phyloP scores from a whole-genome alignment of 1,284 basidiomycete genomes.

The Ganoderma boninense region DNA sequence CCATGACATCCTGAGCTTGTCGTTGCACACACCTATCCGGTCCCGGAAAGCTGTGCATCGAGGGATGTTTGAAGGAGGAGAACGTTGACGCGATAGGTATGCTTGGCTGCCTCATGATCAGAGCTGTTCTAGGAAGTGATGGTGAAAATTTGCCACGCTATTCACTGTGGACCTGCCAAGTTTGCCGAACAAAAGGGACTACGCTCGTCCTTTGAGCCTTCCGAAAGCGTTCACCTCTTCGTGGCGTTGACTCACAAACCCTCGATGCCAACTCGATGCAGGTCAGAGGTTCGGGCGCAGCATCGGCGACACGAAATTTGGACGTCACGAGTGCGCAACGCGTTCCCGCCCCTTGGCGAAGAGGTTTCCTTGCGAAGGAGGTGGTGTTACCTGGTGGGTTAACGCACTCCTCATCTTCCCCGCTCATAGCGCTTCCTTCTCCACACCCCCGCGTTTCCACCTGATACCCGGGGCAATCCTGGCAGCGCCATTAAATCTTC shows the following conservation, averaged over 20 bases:
- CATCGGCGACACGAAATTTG: background rate
- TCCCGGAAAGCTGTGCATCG: conserved; percentile 24
- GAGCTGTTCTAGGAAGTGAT: background rate
- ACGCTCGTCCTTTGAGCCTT: background rate
- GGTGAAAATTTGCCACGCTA: background rate
- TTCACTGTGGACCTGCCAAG: background rate
- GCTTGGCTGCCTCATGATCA: background rate
- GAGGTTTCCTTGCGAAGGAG: background rate
- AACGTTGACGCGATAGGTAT: background rate
- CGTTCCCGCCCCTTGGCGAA: background rate
- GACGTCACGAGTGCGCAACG: background rate
- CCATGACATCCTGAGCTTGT: background rate
- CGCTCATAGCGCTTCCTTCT: conserved; percentile 1
- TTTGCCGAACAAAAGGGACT: background rate
- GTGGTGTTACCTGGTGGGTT: background rate
- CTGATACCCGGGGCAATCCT: background rate
- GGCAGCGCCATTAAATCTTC: background rate
- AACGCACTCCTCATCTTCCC: background rate
- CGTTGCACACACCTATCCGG: background rate
- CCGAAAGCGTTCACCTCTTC: background rate
- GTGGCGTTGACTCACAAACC: background rate
- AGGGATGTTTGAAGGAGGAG: conserved; percentile 1
- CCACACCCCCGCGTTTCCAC: background rate
- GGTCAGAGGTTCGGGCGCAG: background rate
- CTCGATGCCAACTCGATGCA: background rate